Conservation (phyloP, 2,329 filamentous ascomycete genomes). For the Tolypocladium inflatum region DNA sequence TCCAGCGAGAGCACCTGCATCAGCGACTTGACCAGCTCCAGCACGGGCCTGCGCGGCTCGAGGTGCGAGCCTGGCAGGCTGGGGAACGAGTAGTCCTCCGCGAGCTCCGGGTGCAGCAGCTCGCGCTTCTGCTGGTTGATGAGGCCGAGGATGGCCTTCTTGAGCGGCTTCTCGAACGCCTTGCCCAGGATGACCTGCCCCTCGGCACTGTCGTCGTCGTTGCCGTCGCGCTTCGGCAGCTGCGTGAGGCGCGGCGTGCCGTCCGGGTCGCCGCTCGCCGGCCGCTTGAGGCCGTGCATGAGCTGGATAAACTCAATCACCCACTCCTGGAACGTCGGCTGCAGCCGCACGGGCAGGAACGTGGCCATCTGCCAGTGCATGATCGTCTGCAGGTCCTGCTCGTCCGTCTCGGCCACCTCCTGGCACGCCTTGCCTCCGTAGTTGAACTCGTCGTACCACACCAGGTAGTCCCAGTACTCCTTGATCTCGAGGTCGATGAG, state of each 20-base stretch:
- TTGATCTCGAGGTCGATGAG: slow-evolving; percentile 96
- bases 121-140: slow-evolving; percentile 81
- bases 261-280: slow-evolving; percentile 38
- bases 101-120: slow-evolving; percentile 79
- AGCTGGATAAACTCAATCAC: slow-evolving; percentile 89
- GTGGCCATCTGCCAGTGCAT: slow-evolving; percentile 98
- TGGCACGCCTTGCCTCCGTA: slow-evolving; percentile 91
- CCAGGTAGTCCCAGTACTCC: slow-evolving; percentile 98
- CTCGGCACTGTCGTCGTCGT: slow-evolving; percentile 51
- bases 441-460: slow-evolving; percentile 99
- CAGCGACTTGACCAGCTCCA: slow-evolving; percentile 86
- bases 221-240: slow-evolving; percentile 47
- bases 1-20: slow-evolving; percentile 90
- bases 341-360: slow-evolving; percentile 72
- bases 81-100: slow-evolving; percentile 80
- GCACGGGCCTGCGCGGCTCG: slow-evolving; percentile 52
- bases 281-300: slow-evolving; percentile 81
- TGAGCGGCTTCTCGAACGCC: slow-evolving; percentile 77
- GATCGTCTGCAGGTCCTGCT: slow-evolving; percentile 76
- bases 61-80: slow-evolving; percentile 62
- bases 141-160: slow-evolving; percentile 77
- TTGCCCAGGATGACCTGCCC: slow-evolving; percentile 64
- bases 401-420: slow-evolving; percentile 62
- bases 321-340: slow-evolving; percentile 84
- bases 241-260: slow-evolving; percentile 49